Conservation (phyloP, 148 eudicot species). For the Nepenthes gracilis region DNA sequence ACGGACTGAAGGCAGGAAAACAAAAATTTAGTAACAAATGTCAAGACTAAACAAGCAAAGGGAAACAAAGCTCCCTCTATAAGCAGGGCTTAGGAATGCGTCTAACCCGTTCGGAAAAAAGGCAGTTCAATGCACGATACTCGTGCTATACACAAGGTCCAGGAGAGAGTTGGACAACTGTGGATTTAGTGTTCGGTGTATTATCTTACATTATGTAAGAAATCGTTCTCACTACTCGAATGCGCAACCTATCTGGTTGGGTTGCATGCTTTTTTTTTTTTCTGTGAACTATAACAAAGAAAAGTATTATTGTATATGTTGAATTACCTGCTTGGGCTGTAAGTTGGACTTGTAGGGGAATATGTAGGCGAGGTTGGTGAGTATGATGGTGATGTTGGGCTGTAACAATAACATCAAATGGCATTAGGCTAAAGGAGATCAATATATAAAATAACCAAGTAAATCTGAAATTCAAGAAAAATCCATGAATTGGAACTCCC, state of each 20-base stretch:
- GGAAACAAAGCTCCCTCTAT: neutral
- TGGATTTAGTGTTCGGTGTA: no score
- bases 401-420: slow-evolving; percentile 8
- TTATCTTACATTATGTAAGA: no score
- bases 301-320: neutral
- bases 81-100: no score
- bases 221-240: no score
- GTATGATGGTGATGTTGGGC: slow-evolving; percentile 47
- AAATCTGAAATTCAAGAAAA: no score
- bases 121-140: no score
- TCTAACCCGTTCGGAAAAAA: no score
- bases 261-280: no score
- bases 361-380: slow-evolving; percentile 34
- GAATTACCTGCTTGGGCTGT: slow-evolving; percentile 44
- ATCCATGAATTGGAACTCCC: no score
- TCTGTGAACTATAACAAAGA: neutral
- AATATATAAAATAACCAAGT: neutral
- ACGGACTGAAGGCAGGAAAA: slow-evolving; percentile 22
- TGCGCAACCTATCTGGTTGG: no score
- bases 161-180: no score
- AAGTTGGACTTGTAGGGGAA: slow-evolving; percentile 41
- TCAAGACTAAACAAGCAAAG: neutral
- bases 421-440: neutral
- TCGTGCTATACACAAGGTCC: no score
- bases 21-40: neutral